phyloP scores from a whole-genome alignment of 495 filamentous ascomycete species.

The Podospora tetraspora region DNA sequence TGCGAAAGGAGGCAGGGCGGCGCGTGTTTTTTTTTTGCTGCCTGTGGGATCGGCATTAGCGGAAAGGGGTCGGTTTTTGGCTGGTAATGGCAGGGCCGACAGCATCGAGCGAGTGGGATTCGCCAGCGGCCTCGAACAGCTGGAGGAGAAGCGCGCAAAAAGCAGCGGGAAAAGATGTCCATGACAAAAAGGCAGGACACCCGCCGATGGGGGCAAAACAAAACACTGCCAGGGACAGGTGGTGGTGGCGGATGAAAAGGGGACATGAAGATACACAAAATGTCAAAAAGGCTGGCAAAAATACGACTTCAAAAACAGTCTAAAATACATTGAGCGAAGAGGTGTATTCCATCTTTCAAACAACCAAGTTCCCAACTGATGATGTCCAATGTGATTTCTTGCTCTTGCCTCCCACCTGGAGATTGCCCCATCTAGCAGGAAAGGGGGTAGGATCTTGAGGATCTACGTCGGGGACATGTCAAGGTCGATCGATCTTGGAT shows the following conservation, averaged over 20 bases:
- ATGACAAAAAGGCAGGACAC: neutral
- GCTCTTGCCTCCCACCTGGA: neutral
- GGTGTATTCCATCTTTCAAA: neutral
- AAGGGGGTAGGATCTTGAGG: neutral
- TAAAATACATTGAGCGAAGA: slow-evolving; percentile 8
- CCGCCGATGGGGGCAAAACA: neutral
- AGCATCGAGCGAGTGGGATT: neutral
- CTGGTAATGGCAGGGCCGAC: neutral
- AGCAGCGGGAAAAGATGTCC: neutral
- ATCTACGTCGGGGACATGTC: neutral
- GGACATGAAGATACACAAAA: slow-evolving; percentile 1
- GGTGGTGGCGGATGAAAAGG: neutral
- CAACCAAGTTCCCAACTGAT: neutral
- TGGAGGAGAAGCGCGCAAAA: neutral
- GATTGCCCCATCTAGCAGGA: neutral
- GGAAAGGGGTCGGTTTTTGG: neutral
- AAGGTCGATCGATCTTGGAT: neutral
- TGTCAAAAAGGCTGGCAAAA: slow-evolving; percentile 7
- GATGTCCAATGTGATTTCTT: neutral
- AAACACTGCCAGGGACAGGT: slow-evolving; percentile 1
- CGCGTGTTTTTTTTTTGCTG: neutral
- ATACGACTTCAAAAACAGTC: slow-evolving; percentile 11
- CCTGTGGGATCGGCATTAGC: neutral
- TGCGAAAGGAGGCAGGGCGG: neutral
- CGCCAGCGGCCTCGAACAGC: neutral